Percentiles rank a stretch among this genome's conserved stretches.
Conservation (phyloP, 148 eudicot genomes). For the Dysphania ambrosioides region DNA sequence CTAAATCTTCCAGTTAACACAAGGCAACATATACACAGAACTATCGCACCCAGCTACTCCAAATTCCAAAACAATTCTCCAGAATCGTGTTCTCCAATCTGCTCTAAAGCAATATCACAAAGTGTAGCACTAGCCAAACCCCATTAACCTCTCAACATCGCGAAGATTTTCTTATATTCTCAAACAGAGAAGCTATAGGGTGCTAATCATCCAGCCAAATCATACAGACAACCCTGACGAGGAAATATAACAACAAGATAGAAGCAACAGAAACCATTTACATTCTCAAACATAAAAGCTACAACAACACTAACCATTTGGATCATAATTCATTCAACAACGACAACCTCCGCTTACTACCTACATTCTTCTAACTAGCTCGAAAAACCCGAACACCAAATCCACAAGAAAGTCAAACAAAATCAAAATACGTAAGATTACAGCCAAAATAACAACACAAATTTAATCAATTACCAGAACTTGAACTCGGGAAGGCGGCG, state of each 20-base stretch:
- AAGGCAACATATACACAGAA: not conserved
- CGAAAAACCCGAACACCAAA: not conserved
- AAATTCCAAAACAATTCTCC: not conserved
- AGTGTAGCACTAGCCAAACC: not conserved
- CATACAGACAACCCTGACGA: not conserved
- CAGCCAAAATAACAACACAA: too few species aligned
- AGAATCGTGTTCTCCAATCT: not conserved
- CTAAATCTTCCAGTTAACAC: not conserved
- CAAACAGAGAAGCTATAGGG: not conserved
- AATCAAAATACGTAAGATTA: not conserved
- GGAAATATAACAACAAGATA: not conserved
- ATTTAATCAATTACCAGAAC: constrained; percentile 89
- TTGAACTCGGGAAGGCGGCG: constrained; percentile 87
- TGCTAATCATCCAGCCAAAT: not conserved
- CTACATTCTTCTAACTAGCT: not conserved
- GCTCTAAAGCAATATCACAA: not conserved
- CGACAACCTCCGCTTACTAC: not conserved
- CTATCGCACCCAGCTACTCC: not conserved
- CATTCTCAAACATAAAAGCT: not conserved
- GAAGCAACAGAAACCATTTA: not conserved
- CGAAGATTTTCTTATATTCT: not conserved
- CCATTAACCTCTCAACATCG: not conserved
- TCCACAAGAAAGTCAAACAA: not conserved
- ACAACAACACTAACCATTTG: not conserved
- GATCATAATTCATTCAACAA: not conserved